phyloP scores from a whole-genome alignment of 2,329 filamentous ascomycete genomes.

The Cladosporium austrohemisphaericum region DNA sequence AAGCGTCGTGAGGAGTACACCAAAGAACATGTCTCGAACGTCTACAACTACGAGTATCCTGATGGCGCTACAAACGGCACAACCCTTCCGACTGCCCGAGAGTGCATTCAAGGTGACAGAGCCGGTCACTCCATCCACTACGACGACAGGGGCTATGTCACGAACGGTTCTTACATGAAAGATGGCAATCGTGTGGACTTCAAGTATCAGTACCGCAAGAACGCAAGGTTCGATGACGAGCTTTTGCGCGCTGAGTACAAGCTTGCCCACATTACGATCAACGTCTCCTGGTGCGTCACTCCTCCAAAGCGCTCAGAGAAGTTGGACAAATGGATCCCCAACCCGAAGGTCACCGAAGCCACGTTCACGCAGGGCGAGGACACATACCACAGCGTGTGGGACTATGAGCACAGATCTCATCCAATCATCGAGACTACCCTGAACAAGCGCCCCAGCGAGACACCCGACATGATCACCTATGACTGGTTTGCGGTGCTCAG shows the following conservation, averaged over 20 bases:
- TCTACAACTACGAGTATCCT: slow-evolving; percentile 49
- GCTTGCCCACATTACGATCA: slow-evolving; percentile 52
- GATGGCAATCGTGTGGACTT: slow-evolving; percentile 52
- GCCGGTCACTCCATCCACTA: slow-evolving; percentile 49
- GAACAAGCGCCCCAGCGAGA: slow-evolving; percentile 49
- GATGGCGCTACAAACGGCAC: slow-evolving; percentile 35
- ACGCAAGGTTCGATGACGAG: slow-evolving; percentile 52
- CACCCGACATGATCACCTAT: slow-evolving; percentile 53
- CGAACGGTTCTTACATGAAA: slow-evolving; percentile 52
- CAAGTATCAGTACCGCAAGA: slow-evolving; percentile 54
- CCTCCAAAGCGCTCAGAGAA: slow-evolving; percentile 36
- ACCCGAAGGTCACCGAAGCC: slow-evolving; percentile 52
- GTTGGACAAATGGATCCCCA: slow-evolving; percentile 52
- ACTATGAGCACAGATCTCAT: slow-evolving; percentile 40
- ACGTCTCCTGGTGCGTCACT: slow-evolving; percentile 22
- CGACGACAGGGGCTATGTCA: slow-evolving; percentile 51
- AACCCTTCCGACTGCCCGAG: slow-evolving; percentile 38
- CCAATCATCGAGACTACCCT: slow-evolving; percentile 40
- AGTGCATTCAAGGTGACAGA: slow-evolving; percentile 46
- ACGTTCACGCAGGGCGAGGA: slow-evolving; percentile 52
- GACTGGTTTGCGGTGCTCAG: slow-evolving; percentile 40
- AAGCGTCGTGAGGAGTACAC: slow-evolving; percentile 43
- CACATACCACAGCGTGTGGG: slow-evolving; percentile 49
- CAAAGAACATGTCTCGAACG: slow-evolving; percentile 42
- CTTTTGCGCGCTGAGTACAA: slow-evolving; percentile 55